Evolutionary conservation across 169 alveolate genomes (phyloP).

Genomic region (Eimeria falciformis): DNA sequence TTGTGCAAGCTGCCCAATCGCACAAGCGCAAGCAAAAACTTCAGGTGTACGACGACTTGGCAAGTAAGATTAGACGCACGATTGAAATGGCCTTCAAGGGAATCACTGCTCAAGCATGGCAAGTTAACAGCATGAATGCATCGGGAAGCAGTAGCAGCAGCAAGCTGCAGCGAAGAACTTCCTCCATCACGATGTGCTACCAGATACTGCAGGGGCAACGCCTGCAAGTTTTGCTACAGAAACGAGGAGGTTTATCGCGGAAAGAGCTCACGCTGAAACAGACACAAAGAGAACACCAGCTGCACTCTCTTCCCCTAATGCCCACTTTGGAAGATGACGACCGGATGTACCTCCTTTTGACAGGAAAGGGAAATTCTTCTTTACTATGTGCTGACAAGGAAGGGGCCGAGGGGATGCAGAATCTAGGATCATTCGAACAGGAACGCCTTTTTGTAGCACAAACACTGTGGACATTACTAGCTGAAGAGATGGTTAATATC

Average conservation of each 20-base stretch:
- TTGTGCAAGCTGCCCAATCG: conserved; percentile 6
- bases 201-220: conserved; percentile 18
- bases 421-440: no score
- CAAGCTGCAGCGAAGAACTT: neutral
- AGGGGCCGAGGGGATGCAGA: no score
- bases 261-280: neutral
- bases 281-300: neutral
- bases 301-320: neutral
- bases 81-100: neutral
- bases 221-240: neutral
- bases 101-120: neutral
- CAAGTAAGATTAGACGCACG: neutral
- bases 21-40: neutral
- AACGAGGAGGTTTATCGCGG: neutral
- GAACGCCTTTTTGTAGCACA: neutral
- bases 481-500: neutral
- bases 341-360: conserved; percentile 6
- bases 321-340: neutral
- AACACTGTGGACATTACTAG: neutral
- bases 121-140: neutral
- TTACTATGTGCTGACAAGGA: no score
- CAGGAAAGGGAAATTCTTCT: neutral
- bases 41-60: conserved; percentile 10
- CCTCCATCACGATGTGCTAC: conserved; percentile 1
- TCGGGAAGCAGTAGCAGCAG: conserved; percentile 32